Base-by-base conservation (phyloP, 1,139 yeast species). In the Blastobotrys elegans region DNA sequence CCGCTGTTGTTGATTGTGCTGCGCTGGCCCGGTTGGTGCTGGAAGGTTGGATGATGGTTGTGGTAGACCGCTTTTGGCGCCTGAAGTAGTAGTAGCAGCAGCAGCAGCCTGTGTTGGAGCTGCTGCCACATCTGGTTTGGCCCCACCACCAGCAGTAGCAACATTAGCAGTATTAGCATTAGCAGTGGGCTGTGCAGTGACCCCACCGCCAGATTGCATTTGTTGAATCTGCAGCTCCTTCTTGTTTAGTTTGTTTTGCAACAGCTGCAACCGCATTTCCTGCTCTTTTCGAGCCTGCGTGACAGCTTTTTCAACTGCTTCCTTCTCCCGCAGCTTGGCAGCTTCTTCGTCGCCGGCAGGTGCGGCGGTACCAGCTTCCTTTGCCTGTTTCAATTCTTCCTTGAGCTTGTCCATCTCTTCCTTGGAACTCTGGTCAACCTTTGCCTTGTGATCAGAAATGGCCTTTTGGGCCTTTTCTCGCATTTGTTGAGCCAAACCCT, bases 191-290 rank as follows among this genome's bases (percentile, higher is more conserved):
- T 35, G 20, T 26, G 26, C 34, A 34, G 27, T 26, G 21, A 29
- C 32, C 16, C 33, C 44, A 21, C 44, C 40, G 10, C 13, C 13
- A 17, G 24, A 3, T 13, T 16, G 13, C 18, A 17, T 44, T 46
- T 16, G 45, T 11, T 32, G 35, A 10, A 24, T 24, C 27, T 24
- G 27, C n/a, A 17, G 13, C 26, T 30, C 18, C 20, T 40, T 57
- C 53, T 64, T 65, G 16, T 65, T 65, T 14, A 66, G 52, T 54
- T 67, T 68, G 32, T 61, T 53, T 38, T 65, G 60, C 21, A 69
- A 49, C 41, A 70, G 53, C 48, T 58, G 63, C n/a, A 59, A 56
- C 43, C 69, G 63, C 65, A 71, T 63, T 14, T 60, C 60, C 30
- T 58, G 50, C 46, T 62, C 62, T 38, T 55, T 57, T 32, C 54